Evolutionary conservation across 2,329 filamentous ascomycete genomes (phyloP).

Genomic region (Didymellaceae sp.): DNA sequence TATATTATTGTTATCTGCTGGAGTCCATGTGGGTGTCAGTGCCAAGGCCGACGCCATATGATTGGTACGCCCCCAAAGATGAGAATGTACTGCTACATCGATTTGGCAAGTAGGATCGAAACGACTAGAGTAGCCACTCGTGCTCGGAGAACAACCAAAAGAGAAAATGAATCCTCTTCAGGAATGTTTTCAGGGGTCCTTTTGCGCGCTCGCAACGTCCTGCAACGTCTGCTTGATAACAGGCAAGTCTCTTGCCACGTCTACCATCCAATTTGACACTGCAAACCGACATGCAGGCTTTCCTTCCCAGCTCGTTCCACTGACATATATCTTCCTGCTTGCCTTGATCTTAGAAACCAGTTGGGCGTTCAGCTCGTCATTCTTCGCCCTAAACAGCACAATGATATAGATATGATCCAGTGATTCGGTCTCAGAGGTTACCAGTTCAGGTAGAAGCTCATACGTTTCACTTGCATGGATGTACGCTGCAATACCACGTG

Average conservation of each 20-base stretch:
- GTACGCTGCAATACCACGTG: conserved; percentile 70
- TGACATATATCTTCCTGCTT: conserved; percentile 78
- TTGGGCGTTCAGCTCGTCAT: conserved; percentile 66
- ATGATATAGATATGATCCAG: conserved; percentile 69
- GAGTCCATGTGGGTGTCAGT: too few relatives aligned
- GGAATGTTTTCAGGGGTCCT: neutral
- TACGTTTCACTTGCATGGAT: conserved; percentile 68
- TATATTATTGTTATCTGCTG: too few relatives aligned
- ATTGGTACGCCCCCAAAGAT: too few relatives aligned
- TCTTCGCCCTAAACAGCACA: conserved; percentile 77
- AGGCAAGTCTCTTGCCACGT: conserved; percentile 69
- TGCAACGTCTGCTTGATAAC: conserved; percentile 70
- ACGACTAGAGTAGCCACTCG: too few relatives aligned
- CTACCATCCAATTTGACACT: conserved; percentile 82
- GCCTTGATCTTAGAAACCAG: conserved; percentile 77
- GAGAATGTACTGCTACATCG: too few relatives aligned
- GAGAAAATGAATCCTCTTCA: too few relatives aligned
- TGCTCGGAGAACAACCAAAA: too few relatives aligned
- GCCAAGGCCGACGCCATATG: too few relatives aligned
- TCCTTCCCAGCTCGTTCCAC: conserved; percentile 79
- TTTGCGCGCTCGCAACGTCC: conserved; percentile 29
- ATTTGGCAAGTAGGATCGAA: too few relatives aligned
- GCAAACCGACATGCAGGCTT: conserved; percentile 80
- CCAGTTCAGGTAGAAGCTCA: conserved; percentile 65
- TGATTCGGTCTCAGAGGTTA: conserved; percentile 47